phyloP scores from a whole-genome alignment of 2,329 filamentous ascomycete genomes.

The Camillea tinctor region DNA sequence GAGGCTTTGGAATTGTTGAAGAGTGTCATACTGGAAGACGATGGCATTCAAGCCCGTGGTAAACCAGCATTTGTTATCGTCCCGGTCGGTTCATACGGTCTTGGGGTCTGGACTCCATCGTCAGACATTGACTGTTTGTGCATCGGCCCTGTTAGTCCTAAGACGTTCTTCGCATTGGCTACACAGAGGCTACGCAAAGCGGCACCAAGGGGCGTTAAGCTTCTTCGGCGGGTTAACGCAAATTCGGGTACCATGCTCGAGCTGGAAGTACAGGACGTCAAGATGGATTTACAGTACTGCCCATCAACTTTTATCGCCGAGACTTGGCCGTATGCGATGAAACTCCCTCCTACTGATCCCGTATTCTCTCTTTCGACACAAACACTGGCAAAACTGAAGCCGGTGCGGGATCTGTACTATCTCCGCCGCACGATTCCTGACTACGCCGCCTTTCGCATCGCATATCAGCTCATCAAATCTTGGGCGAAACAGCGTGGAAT shows the following conservation, averaged over 20 bases:
- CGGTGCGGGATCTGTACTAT: conserved; percentile 61
- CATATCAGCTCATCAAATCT: conserved; percentile 58
- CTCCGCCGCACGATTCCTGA: conserved; percentile 60
- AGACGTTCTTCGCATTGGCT: conserved; percentile 60
- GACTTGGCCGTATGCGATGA: conserved; percentile 48
- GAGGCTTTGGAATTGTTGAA: conserved; percentile 47
- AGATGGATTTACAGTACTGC: conserved; percentile 66
- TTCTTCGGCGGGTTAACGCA: conserved; percentile 58
- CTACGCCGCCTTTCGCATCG: conserved; percentile 54
- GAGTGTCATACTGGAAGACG: conserved; percentile 38
- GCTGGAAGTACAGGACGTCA: conserved; percentile 56
- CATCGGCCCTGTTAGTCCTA: conserved; percentile 60
- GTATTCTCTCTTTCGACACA: conserved; percentile 55
- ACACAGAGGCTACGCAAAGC: conserved; percentile 52
- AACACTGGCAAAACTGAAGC: conserved; percentile 62
- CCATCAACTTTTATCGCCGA: conserved; percentile 55
- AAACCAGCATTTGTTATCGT: conserved; percentile 49
- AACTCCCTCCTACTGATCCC: conserved; percentile 48
- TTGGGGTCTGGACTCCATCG: conserved; percentile 58
- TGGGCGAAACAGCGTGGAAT: conserved; percentile 64
- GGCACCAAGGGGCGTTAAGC: conserved; percentile 40
- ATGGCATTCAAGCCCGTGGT: conserved; percentile 19
- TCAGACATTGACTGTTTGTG: conserved; percentile 68
- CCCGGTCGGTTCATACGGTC: conserved; percentile 64
- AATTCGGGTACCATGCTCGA: conserved; percentile 64